phyloP scores from a whole-genome alignment of 345 rosid genomes.

The Carallia brachiata region DNA sequence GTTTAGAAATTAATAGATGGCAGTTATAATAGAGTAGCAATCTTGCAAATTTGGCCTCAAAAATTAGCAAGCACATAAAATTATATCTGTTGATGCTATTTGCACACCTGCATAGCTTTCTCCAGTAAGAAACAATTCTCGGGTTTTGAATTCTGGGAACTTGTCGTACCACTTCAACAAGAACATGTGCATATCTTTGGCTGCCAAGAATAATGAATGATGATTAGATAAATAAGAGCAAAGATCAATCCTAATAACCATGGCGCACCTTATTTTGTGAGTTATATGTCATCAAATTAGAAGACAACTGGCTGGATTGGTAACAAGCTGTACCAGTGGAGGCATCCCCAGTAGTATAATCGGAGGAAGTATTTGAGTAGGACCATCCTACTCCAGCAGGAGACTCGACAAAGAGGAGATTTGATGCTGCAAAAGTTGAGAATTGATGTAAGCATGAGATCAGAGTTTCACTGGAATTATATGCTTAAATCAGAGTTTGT shows the following conservation, averaged over 20 bases:
- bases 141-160: conserved; percentile 68
- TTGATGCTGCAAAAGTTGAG: conserved; percentile 54
- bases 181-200: conserved; percentile 73
- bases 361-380: conserved; percentile 74
- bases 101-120: conserved; percentile 90
- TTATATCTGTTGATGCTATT: background rate
- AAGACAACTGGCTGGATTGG: background rate
- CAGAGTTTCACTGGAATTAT: background rate
- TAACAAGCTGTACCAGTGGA: conserved; percentile 45
- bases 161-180: conserved; percentile 73
- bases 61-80: background rate
- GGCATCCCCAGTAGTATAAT: conserved; percentile 70
- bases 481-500: background rate
- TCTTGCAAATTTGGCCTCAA: conserved; percentile 2
- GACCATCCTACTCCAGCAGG: conserved; percentile 99
- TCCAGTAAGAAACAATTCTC: conserved; percentile 70
- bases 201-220: conserved; percentile 34
- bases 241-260: background rate
- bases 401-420: conserved; percentile 88
- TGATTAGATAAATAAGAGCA: background rate
- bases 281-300: background rate
- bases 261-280: background rate
- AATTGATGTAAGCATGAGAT: conserved; percentile 1
- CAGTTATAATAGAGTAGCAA: background rate
- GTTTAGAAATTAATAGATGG: no score